phyloP scores from a whole-genome alignment of 148 eudicot genomes.

The Suaeda aralocaspica region DNA sequence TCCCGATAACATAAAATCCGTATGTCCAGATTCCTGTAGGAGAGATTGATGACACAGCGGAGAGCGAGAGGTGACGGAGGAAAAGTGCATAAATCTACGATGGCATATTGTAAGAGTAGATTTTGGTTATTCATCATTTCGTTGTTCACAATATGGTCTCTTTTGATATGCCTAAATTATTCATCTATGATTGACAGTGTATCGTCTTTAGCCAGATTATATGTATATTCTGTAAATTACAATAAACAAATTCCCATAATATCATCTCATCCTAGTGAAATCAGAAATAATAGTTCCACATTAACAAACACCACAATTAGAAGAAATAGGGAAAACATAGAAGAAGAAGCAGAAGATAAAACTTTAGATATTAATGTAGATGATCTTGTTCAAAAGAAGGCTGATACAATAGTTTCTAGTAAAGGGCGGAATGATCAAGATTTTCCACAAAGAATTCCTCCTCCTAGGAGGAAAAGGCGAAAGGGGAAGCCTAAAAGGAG shows the following conservation, averaged over 20 bases:
- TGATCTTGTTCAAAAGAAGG: constrained; percentile 19
- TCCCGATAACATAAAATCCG: not conserved
- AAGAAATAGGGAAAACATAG: not conserved
- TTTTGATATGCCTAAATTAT: constrained; percentile 38
- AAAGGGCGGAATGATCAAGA: not conserved
- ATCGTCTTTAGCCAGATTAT: constrained; percentile 30
- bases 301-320: not conserved
- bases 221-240: constrained; percentile 35
- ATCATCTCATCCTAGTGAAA: constrained; percentile 1
- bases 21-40: constrained; percentile 10
- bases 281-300: not conserved
- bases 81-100: constrained; percentile 17
- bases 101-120: constrained; percentile 29
- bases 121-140: constrained; percentile 30
- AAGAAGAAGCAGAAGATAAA: constrained; percentile 7
- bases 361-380: constrained; percentile 13
- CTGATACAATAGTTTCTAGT: not conserved
- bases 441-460: not conserved
- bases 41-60: constrained; percentile 17
- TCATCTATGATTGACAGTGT: constrained; percentile 35
- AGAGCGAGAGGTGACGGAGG: constrained; percentile 13
- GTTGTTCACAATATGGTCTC: constrained; percentile 35
- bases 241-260: constrained; percentile 15
- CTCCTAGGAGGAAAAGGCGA: not conserved
- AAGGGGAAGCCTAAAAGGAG: constrained; percentile 13